Base-by-base conservation (phyloP, 2,329 filamentous ascomycete genomes). In the Annulohypoxylon truncatum region DNA sequence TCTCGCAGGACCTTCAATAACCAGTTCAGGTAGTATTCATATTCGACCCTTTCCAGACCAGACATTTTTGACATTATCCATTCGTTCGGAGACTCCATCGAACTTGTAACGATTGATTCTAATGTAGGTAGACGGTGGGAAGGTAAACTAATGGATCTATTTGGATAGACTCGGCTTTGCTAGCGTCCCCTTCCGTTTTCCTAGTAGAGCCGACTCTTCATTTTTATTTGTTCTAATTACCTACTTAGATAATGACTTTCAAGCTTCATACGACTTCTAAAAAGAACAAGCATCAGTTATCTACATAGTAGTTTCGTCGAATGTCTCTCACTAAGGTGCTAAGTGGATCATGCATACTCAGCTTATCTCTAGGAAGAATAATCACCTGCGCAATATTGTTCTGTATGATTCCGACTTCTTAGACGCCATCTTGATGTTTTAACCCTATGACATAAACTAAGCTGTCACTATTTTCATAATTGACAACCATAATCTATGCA, bases 381-480 rank as follows among this genome's bases (percentile, higher is more conserved):
- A 63, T 66, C 50, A 67, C 29, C 44, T 58, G 54, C 20, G n/a
- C 29, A 24, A 44, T 7, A 18, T 15, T 18, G 28, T 58, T 52
- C 47, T 51, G 40, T 40, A 26, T 61, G 29, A 54, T 48, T 55
- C 42, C 20, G 40, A 33, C 29, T 22, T 35, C 6, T 2, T n/a
- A 28, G 22, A 24, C 22, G 22, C 46, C 26, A 62, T 52, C 22
- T 67, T 42, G 29, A 65, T 40, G 35, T 5, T 40, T 40, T 9
- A 8, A 31, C 44, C 57, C 26, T 57, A 70, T 70, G 65, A 70
- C 67, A 64, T 66, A 60, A 61, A 58, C 28, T 60, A 54, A 20
- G 15, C 29, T 20, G 57, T 42, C 13, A 20, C 18, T 58, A 58
- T 61, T 40, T 50, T 60, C 33, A 51, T 50, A 40, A 13, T 58